Evolutionary conservation across 192 early-diverging fungal species (phyloP).

Genomic region (Endogone sp.): DNA sequence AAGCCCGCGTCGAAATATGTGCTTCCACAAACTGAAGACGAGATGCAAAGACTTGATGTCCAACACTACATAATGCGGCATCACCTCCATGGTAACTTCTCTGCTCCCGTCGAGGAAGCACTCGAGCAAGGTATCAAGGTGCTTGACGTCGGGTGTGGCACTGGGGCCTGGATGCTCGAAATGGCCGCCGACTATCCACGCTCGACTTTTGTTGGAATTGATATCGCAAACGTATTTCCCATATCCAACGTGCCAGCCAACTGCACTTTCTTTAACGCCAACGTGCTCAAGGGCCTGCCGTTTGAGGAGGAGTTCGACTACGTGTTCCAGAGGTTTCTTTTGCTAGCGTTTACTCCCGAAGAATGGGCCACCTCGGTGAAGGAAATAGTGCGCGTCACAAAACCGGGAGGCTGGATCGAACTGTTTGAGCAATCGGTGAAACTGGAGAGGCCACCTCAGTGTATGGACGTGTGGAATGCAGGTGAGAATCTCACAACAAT

Average conservation of each 20-base stretch:
- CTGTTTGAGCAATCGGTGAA: slow-evolving; percentile 25
- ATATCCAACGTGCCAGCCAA: slow-evolving; percentile 30
- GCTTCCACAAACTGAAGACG: not conserved
- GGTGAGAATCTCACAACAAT: not conserved
- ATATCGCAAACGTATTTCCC: slow-evolving; percentile 34
- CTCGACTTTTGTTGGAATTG: slow-evolving; percentile 29
- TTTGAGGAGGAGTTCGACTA: slow-evolving; percentile 29
- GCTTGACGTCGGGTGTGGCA: slow-evolving; percentile 37
- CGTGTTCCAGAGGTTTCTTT: slow-evolving; percentile 27
- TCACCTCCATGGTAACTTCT: not conserved
- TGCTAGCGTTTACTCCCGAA: slow-evolving; percentile 19
- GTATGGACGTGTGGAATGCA: not conserved
- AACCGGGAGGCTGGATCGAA: slow-evolving; percentile 32
- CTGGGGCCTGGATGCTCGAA: too few species aligned
- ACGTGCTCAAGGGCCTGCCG: slow-evolving; percentile 27
- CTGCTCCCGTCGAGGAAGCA: too few species aligned
- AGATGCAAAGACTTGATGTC: not conserved
- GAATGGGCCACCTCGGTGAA: slow-evolving; percentile 22
- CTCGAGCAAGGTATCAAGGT: too few species aligned
- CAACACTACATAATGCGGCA: not conserved
- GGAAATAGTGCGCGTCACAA: slow-evolving; percentile 22
- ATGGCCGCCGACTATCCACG: slow-evolving; percentile 21
- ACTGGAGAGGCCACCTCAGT: not conserved
- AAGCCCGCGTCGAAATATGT: too few species aligned
- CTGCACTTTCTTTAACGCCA: slow-evolving; percentile 19